Conservation (phyloP, 2,329 filamentous ascomycete species). For the Xylaria sp. region DNA sequence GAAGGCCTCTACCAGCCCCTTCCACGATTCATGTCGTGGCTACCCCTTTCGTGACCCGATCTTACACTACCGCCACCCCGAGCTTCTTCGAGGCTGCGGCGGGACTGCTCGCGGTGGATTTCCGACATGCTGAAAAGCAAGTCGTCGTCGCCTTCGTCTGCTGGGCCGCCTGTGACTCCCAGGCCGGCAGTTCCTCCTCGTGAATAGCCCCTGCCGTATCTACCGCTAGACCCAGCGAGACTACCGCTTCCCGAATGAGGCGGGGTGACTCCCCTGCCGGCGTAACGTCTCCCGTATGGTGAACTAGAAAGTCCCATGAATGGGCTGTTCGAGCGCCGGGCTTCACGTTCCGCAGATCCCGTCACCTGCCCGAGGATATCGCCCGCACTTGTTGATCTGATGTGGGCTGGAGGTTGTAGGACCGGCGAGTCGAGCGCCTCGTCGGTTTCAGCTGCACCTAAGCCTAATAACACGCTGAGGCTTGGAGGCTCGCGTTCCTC, state of each 20-base stretch:
- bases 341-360: conserved; percentile 44
- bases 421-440: conserved; percentile 37
- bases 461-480: conserved; percentile 63
- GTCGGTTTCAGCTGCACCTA: conserved; percentile 44
- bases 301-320: conserved; percentile 46
- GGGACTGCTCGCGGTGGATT: conserved; percentile 59
- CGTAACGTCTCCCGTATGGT: conserved; percentile 52
- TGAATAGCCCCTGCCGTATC: conserved; percentile 40
- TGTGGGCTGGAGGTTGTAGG: conserved; percentile 48
- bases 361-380: conserved; percentile 47
- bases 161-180: conserved; percentile 47
- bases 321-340: conserved; percentile 49
- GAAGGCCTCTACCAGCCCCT: conserved; percentile 30
- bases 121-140: conserved; percentile 75
- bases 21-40: conserved; percentile 41
- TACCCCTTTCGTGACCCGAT: conserved; percentile 39
- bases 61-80: conserved; percentile 45
- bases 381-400: conserved; percentile 43
- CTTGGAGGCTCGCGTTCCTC: conserved; percentile 67
- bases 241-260: conserved; percentile 40
- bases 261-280: conserved; percentile 34
- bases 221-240: conserved; percentile 36
- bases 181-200: conserved; percentile 42
- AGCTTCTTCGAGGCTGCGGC: conserved; percentile 62
- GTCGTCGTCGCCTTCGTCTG: conserved; percentile 64